These are phyloP conservation scores for Suillus americanus DNA, from an alignment of 768 basidiomycete species.

Conservation along the genomic window DNA sequence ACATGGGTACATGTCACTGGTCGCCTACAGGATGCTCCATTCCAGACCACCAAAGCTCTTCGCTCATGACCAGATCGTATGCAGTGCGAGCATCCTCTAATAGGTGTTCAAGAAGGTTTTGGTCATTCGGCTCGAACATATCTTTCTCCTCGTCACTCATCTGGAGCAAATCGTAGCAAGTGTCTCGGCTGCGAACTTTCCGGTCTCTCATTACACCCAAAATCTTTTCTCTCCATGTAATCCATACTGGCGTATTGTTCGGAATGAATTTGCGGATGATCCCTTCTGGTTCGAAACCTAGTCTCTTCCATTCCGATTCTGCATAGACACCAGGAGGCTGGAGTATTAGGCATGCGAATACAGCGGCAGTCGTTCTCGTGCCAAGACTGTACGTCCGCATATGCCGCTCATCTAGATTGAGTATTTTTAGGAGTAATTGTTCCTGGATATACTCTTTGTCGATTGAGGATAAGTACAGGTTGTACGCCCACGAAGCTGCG, in stretches of 20 bases:
- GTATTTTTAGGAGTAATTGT: conserved; percentile 14
- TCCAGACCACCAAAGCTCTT: neutral
- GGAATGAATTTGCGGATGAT: conserved; percentile 10
- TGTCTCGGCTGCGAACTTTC: neutral
- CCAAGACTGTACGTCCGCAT: conserved; percentile 5
- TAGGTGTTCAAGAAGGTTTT: neutral
- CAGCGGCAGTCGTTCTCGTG: conserved; percentile 8
- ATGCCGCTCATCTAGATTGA: neutral
- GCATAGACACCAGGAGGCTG: neutral
- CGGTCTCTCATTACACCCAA: neutral
- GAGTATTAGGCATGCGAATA: conserved; percentile 8
- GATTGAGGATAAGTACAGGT: conserved; percentile 30
- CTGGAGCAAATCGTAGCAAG: neutral
- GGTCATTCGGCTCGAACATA: neutral
- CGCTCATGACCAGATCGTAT: neutral
- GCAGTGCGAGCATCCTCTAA: neutral
- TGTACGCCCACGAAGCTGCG: conserved; percentile 33
- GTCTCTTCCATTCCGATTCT: neutral
- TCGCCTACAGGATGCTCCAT: neutral
- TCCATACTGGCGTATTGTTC: conserved; percentile 10
- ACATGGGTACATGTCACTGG: neutral
- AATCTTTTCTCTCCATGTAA: neutral
- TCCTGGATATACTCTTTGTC: conserved; percentile 25
- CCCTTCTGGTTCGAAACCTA: neutral
- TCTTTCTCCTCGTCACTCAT: neutral